These are phyloP conservation scores for Canariomyces notabilis DNA, from an alignment of 2,329 filamentous ascomycete genomes.

Conservation along the genomic window DNA sequence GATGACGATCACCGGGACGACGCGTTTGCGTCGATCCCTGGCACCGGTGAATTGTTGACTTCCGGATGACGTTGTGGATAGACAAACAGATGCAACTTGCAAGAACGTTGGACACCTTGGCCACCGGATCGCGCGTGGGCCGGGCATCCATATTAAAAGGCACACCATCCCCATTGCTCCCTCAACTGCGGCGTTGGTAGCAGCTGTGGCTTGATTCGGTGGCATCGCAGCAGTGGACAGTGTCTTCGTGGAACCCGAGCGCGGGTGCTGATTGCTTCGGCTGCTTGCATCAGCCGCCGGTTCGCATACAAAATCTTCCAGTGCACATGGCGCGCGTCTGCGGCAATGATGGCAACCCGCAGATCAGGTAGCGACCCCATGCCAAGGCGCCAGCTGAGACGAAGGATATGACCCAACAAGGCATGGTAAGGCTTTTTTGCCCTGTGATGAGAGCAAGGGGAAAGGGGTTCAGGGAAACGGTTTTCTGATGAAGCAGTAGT, in stretches of 20 bases:
- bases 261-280: conserved; percentile 4
- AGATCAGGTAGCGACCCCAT: conserved; percentile 3
- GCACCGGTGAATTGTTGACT: conserved; percentile 2
- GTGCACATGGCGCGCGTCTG: conserved; percentile 13
- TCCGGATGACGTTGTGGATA: conserved; percentile 6
- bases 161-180: conserved; percentile 12
- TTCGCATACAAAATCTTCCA: background rate
- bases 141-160: conserved; percentile 13
- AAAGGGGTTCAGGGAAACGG: too few relatives aligned
- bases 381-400: conserved; percentile 19
- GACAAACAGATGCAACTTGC: conserved; percentile 8
- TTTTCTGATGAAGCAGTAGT: conserved; percentile 14
- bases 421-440: conserved; percentile 18
- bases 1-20: background rate
- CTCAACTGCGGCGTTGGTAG: conserved; percentile 3
- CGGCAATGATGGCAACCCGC: conserved; percentile 5
- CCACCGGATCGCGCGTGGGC: conserved; percentile 8
- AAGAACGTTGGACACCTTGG: conserved; percentile 4
- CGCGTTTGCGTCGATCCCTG: background rate
- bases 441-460: background rate
- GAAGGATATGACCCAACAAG: conserved; percentile 14
- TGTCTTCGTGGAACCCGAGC: conserved; percentile 5
- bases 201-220: conserved; percentile 6
- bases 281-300: conserved; percentile 1
- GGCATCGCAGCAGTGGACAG: background rate